A percentile compares a stretch with the other conserved stretches of the same genome.
Evolutionary conservation across 768 basidiomycete genomes (phyloP).

Genomic region (Crepidotus variabilis): DNA sequence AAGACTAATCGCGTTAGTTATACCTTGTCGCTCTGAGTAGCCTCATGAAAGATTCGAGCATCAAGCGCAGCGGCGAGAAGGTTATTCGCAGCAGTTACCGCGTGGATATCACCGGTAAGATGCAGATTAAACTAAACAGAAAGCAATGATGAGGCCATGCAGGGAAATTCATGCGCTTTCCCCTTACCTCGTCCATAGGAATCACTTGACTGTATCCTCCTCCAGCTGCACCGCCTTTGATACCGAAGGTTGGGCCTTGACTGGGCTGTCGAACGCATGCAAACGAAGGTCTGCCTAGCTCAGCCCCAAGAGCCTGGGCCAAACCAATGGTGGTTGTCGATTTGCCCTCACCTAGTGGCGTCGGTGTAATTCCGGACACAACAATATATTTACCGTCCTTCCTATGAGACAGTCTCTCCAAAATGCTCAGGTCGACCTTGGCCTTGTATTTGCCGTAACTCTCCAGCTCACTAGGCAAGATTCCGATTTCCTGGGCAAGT

Average conservation of each 20-base stretch:
- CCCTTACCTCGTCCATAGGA: slow-evolving; percentile 90
- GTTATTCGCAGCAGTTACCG: slow-evolving; percentile 96
- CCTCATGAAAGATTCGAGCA: slow-evolving; percentile 97
- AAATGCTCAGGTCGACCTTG: slow-evolving; percentile 87
- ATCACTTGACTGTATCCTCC: slow-evolving; percentile 99
- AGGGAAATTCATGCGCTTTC: slow-evolving; percentile 5
- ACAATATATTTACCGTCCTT: slow-evolving; percentile 96
- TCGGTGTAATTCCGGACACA: slow-evolving; percentile 96
- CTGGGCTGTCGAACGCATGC: slow-evolving; percentile 98
- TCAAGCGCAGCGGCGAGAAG: slow-evolving; percentile 94
- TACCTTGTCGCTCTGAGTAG: slow-evolving; percentile 91
- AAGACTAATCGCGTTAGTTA: not conserved
- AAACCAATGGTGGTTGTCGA: slow-evolving; percentile 97
- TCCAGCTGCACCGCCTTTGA: slow-evolving; percentile 98
- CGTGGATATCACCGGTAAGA: slow-evolving; percentile 96
- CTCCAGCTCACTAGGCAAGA: slow-evolving; percentile 85
- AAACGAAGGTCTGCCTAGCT: slow-evolving; percentile 88
- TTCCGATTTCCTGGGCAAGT: slow-evolving; percentile 85
- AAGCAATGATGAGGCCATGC: not conserved
- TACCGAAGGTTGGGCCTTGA: slow-evolving; percentile 98
- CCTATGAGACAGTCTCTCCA: slow-evolving; percentile 80
- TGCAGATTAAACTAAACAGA: slow-evolving; percentile 83
- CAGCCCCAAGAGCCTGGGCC: slow-evolving; percentile 93
- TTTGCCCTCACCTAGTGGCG: slow-evolving; percentile 96
- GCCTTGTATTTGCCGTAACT: slow-evolving; percentile 96